Evolutionary conservation across 306 rosid species (phyloP).

Genomic region (Oemleria cerasiformis): DNA sequence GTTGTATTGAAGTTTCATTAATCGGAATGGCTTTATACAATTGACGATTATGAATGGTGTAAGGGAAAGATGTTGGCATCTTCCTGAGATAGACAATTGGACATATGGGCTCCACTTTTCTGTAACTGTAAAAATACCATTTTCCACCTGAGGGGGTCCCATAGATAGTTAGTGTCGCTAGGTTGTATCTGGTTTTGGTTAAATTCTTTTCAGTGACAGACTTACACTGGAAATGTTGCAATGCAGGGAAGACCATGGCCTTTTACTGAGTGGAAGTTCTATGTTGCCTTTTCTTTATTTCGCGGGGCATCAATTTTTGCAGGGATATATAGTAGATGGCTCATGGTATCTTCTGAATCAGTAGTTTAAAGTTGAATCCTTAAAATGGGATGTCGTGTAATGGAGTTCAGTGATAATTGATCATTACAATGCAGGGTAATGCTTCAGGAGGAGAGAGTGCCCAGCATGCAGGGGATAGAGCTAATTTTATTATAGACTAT

Average conservation of each 20-base stretch:
- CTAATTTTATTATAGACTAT: conserved; percentile 54
- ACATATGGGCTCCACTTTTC: no score
- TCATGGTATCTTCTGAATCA: conserved; percentile 50
- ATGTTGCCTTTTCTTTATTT: conserved; percentile 76
- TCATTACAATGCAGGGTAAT: conserved; percentile 69
- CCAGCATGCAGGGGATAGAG: conserved; percentile 46
- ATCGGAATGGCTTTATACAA: neutral
- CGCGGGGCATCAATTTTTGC: conserved; percentile 84
- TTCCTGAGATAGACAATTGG: no score
- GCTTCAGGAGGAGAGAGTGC: conserved; percentile 95
- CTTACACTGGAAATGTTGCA: conserved; percentile 29
- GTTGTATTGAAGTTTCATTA: neutral
- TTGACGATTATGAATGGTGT: neutral
- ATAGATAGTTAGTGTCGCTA: conserved; percentile 9
- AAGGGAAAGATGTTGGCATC: no score
- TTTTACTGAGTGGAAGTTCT: conserved; percentile 82
- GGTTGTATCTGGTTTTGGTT: conserved; percentile 10
- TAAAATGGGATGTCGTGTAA: neutral
- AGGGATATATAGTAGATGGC: conserved; percentile 86
- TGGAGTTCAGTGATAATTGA: conserved; percentile 21
- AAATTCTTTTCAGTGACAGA: conserved; percentile 10
- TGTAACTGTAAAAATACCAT: neutral
- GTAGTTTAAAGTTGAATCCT: neutral
- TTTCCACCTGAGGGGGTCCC: neutral
- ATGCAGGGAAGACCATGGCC: conserved; percentile 92